Evolutionary conservation across 495 filamentous ascomycete genomes (phyloP), one percentile per base, ranked within the genome.

Genomic region (Penicillium riverlandense): DNA sequence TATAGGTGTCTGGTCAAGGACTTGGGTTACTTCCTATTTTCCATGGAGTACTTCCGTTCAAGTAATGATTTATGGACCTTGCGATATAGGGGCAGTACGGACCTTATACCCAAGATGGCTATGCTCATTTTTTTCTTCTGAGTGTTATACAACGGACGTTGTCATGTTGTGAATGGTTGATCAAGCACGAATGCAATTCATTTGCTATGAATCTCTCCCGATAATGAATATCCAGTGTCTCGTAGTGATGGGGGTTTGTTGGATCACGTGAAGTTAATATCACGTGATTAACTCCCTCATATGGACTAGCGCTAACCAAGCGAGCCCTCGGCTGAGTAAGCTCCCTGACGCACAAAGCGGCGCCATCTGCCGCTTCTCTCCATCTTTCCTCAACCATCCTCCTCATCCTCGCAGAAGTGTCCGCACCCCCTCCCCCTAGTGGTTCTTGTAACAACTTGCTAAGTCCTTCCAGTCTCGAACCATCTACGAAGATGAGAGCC

Each of bases 401-500:
- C 61, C 66, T 76, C 72, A 75, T 75, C 60, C 43, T 74, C 70
- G 62, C 66, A 68, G 71, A 72, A 74, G 56, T 63, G 72, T 74
- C 58, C 70, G 72, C 73, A 49, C 40, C 53, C 43, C 35, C 41
- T 38, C 41, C 39, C 47, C 42, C 16, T 5, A 27, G 28, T 49
- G 32, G 43, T 27, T 37, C 49, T 49, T 41, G 16, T 27, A 27
- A 29, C 9, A 6, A 35, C 12, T 30, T 8, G 46, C 44, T 52
- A 52, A 66, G 37, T 44, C 43, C 51, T 50, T 34, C 49, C 44
- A 63, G 47, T 55, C 45, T 57, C 46, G 47, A 54, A 59, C 45
- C 53, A 63, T 66, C 63, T 66, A 61, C 75, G 81, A 90, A 80
- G 82, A 94, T 96, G 90, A 90, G 90, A 89, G 88, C 87, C 60